Base-by-base conservation (phyloP, 192 early-diverging fungal species). In the Entomortierella chlamydospora region DNA sequence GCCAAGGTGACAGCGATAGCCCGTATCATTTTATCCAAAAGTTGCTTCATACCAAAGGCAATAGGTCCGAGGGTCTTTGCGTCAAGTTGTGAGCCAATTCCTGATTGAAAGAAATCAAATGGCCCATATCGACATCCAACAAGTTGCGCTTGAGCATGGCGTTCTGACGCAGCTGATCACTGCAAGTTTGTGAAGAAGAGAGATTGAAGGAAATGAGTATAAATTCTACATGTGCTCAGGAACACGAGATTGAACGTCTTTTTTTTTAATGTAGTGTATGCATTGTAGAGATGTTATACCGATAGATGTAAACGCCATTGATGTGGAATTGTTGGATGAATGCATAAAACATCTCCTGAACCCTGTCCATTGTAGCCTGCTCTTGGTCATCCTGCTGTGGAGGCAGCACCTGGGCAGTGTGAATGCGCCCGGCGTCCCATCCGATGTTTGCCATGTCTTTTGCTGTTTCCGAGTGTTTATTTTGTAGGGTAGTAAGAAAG, bases 91-190 rank as follows among this genome's bases (percentile, higher is more conserved):
- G 91, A 41, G 93, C 93, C 64, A 99, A 86, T 42, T 90, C 89
- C 79, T 95, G 93, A 81, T 97, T 93, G 72, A 84, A 97, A 54
- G 85, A 88, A 34, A 92, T 90, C 67, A 98, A 83, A 74, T 97
- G 93, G 45, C 88, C 90, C 82, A 99, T 84, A 67, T 96, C 93
- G 17, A 99, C 94, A 70, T 99, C 90, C 53, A 99, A 81, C 68
- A 91, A 89, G 68, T 91, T 87, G 51, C 92, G 89, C 68, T 91
- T 89, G 39, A 93, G 82, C 52, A 91, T 87, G 29, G 91, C 72
- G 84, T 98, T 97, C 64, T 95, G 89, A 33, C 89, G 89, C 58
- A 97, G 88, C 87, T 96, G 95, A 85, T 99, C 95, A 85, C 96
- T 93, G 59, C 45, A 47, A 11, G 45, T 47, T 47, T 62, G 39